Base-by-base conservation (phyloP, 257 asterid species). In the Echites panduratus region DNA sequence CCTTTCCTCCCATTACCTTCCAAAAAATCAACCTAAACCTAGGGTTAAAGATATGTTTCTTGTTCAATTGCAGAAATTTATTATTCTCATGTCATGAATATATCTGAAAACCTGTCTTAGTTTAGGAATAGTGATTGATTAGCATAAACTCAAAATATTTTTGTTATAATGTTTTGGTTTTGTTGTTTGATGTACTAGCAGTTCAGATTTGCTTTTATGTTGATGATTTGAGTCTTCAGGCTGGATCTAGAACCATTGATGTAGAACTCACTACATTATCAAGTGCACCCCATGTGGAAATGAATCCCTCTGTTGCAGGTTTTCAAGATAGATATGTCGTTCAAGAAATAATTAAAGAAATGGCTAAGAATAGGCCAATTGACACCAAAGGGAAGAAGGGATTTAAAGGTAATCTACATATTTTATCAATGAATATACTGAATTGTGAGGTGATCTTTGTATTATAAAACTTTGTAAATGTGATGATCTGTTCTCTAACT, bases 231-330 rank as follows among this genome's bases (percentile, higher is more conserved):
- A 57, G 29, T 79, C n/a, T n/a, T n/a, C 85, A 95, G 99, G 97
- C 96, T 84, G 99, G 98, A 73, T 70, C 83, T 7, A 84, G 99
- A 71, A 86, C 79, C 24, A 83, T 95, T 77, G 99, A 95, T 71
- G 89, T 95, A 47, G 99, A 95, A 85, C 90, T 95, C 79, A 95
- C 99, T 66, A 89, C 95, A 24, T 66, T 92, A 61, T 87, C 93
- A 40, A 85, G 98, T 87, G 76, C 92, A 0, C 88, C 90, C 83
- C 99, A 95, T 73, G 94, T 95, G 70, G 99, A 95, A 81, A 73
- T 95, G 87, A 95, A 81, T 85, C 99, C 99, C 13, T 85, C 97
- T 67, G 94, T 91, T 83, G 98, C 98, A 38, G 98, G 98, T 75
- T 94, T 94, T 87, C 96, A 85, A 78, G 99, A 95, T 79, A 79